Conservation (phyloP, 495 filamentous ascomycete genomes). For the Parathielavia appendiculata region DNA sequence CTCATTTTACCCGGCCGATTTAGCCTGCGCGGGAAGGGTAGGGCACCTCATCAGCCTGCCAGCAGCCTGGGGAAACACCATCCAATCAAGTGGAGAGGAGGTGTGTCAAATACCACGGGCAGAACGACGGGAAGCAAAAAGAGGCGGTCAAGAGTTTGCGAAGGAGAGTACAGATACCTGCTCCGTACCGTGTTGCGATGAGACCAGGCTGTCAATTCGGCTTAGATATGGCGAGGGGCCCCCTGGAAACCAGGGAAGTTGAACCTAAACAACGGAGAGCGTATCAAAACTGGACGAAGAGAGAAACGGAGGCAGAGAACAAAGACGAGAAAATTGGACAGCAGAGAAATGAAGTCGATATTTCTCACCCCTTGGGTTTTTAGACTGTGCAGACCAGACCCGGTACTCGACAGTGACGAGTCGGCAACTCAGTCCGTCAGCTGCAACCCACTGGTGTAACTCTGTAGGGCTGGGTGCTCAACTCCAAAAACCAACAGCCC, state of each 20-base stretch:
- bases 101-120: neutral
- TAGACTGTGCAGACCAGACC: neutral
- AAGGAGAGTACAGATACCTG: too few relatives aligned
- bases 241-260: too few relatives aligned
- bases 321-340: neutral
- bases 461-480: slow-evolving; percentile 8
- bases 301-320: neutral
- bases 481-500: neutral
- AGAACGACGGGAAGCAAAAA: neutral
- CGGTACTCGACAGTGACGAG: neutral
- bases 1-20: slow-evolving; percentile 23
- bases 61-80: neutral
- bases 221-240: too few relatives aligned
- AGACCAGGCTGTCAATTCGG: too few relatives aligned
- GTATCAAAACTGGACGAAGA: neutral
- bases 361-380: neutral
- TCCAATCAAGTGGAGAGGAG: neutral
- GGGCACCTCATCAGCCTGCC: slow-evolving; percentile 14
- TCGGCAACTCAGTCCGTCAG: too few relatives aligned
- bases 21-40: slow-evolving; percentile 21
- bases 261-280: neutral
- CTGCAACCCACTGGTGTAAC: neutral
- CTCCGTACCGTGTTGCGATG: too few relatives aligned
- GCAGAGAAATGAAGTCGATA: too few relatives aligned
- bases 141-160: slow-evolving; percentile 6